These are phyloP conservation scores for Schizosaccharomyces osmophilus DNA, from an alignment of 805 yeast genomes.

Conservation along the genomic window DNA sequence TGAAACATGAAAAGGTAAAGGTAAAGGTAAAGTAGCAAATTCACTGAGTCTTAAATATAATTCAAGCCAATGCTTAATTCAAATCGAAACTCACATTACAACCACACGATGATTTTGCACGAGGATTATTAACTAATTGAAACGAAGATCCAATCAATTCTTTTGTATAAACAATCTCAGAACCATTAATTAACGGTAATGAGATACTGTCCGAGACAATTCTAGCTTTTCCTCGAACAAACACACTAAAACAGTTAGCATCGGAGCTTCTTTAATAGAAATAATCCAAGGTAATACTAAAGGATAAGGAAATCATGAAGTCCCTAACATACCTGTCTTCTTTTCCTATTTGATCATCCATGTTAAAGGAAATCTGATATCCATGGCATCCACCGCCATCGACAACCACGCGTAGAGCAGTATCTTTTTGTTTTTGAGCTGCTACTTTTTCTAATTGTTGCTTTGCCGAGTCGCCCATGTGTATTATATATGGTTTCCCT, in stretches of 20 bases:
- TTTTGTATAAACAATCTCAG: slow-evolving; percentile 66
- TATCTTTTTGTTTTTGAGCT: slow-evolving; percentile 1
- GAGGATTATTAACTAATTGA: slow-evolving; percentile 75
- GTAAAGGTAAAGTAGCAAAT: not conserved
- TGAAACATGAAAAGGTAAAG: not conserved
- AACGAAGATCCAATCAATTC: slow-evolving; percentile 89
- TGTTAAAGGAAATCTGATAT: slow-evolving; percentile 36
- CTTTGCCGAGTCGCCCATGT: not conserved
- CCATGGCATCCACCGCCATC: slow-evolving; percentile 98
- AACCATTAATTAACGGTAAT: slow-evolving; percentile 56
- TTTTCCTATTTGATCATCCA: slow-evolving; percentile 7
- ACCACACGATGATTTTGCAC: slow-evolving; percentile 60
- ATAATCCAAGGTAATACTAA: too few species aligned
- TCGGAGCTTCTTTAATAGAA: too few species aligned
- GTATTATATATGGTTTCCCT: not conserved
- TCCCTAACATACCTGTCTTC: slow-evolving; percentile 13
- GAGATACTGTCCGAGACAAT: slow-evolving; percentile 62
- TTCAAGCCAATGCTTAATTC: not conserved
- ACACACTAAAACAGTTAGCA: slow-evolving; percentile 20
- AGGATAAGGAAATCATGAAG: too few species aligned
- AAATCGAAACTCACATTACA: slow-evolving; percentile 3
- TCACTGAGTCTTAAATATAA: not conserved
- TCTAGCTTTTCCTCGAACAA: slow-evolving; percentile 43
- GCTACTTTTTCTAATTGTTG: not conserved
- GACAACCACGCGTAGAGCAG: slow-evolving; percentile 35